These are phyloP conservation scores for Phialophora macrospora DNA, from an alignment of 2,329 filamentous ascomycete genomes.

Conservation along the genomic window DNA sequence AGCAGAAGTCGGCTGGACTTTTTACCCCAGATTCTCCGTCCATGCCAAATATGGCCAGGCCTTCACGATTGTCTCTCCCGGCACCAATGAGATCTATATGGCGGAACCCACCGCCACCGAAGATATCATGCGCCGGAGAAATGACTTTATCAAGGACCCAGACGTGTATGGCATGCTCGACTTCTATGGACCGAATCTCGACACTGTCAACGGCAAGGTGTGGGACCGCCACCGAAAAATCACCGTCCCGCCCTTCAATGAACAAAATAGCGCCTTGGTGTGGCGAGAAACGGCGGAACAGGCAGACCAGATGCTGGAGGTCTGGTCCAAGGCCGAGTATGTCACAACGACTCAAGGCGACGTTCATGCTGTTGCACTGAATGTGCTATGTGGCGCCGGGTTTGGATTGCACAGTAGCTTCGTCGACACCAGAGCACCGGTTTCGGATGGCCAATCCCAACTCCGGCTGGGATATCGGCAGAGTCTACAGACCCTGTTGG, in stretches of 20 bases:
- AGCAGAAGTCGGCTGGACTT: conserved; percentile 33
- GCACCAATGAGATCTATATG: conserved; percentile 30
- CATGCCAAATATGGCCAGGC: conserved; percentile 31
- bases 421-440: conserved; percentile 19
- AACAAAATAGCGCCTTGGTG: conserved; percentile 50
- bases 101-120: conserved; percentile 24
- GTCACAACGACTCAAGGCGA: conserved; percentile 36
- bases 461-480: conserved; percentile 30
- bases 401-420: conserved; percentile 37
- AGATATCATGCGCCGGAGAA: conserved; percentile 18
- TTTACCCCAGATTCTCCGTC: conserved; percentile 13
- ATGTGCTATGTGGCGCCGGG: conserved; percentile 39
- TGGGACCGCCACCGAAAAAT: conserved; percentile 55
- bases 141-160: conserved; percentile 32
- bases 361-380: conserved; percentile 37
- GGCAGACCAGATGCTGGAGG: conserved; percentile 42
- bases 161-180: conserved; percentile 31
- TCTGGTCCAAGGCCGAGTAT: conserved; percentile 21
- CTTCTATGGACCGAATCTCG: conserved; percentile 35
- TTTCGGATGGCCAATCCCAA: not conserved
- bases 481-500: conserved; percentile 24
- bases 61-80: conserved; percentile 34
- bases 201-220: conserved; percentile 34
- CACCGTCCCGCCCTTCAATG: conserved; percentile 52
- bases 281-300: conserved; percentile 47